Evolutionary conservation across 495 filamentous ascomycete genomes (phyloP).

Genomic region (Tetracladium marchalianum): DNA sequence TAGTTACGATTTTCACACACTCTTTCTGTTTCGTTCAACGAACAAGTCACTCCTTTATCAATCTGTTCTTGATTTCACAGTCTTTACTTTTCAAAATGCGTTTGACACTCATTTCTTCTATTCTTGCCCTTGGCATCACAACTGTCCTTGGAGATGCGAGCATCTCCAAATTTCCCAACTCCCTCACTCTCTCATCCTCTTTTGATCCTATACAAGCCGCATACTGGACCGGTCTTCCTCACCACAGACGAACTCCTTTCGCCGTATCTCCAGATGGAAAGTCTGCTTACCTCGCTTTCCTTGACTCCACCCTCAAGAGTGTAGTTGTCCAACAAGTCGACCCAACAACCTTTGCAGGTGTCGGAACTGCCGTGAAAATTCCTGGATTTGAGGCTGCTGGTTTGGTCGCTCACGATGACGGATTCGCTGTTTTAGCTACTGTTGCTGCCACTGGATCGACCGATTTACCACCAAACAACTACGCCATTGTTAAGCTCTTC

Average conservation of each 20-base stretch:
- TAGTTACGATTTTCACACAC: background rate
- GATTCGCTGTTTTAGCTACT: slow-evolving; percentile 44
- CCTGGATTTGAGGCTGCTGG: slow-evolving; percentile 41
- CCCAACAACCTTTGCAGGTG: slow-evolving; percentile 33
- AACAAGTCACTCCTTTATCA: background rate
- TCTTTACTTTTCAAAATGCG: slow-evolving; percentile 6
- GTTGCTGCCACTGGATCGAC: slow-evolving; percentile 34
- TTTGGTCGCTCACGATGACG: slow-evolving; percentile 44
- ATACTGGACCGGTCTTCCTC: slow-evolving; percentile 44
- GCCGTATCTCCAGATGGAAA: slow-evolving; percentile 40
- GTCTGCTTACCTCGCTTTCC: slow-evolving; percentile 41
- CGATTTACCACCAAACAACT: slow-evolving; percentile 32
- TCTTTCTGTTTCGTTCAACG: slow-evolving; percentile 1
- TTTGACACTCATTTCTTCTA: slow-evolving; percentile 1
- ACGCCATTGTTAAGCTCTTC: slow-evolving; percentile 37
- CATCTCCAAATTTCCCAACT: slow-evolving; percentile 17
- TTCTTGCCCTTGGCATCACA: slow-evolving; percentile 7
- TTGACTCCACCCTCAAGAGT: slow-evolving; percentile 35
- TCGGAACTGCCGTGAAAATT: slow-evolving; percentile 32
- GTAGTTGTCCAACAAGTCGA: slow-evolving; percentile 41
- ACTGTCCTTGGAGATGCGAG: slow-evolving; percentile 1
- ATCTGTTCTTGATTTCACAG: slow-evolving; percentile 1
- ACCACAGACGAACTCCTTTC: slow-evolving; percentile 45
- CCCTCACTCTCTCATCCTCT: slow-evolving; percentile 27
- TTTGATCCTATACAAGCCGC: slow-evolving; percentile 40